These are phyloP conservation scores for Termitomyces sp. DNA, from an alignment of 768 basidiomycete species.

Conservation along the genomic window DNA sequence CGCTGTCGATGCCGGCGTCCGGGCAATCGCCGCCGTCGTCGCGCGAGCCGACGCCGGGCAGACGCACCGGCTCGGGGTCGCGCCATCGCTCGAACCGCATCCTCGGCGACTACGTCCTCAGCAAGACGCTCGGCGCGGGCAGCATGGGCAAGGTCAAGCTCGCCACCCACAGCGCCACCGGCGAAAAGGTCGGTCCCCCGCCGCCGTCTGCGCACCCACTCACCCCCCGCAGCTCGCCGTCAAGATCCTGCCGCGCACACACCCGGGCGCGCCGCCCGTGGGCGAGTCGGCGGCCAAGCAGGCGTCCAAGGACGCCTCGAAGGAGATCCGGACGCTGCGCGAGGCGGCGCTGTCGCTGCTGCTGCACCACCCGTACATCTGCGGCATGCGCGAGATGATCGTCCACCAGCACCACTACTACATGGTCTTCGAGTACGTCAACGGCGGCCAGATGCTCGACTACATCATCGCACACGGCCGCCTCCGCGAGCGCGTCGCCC, in stretches of 20 bases:
- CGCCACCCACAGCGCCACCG: constrained; percentile 80
- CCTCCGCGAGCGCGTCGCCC: constrained; percentile 88
- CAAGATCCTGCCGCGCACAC: constrained; percentile 91
- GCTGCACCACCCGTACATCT: constrained; percentile 97
- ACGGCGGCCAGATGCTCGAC: constrained; percentile 99
- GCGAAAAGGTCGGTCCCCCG: constrained; percentile 74
- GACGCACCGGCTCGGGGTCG: constrained; percentile 14
- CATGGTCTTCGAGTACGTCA: constrained; percentile 99
- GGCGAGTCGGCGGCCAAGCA: constrained; percentile 63
- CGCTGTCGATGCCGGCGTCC: constrained; percentile 18
- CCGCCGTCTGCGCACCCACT: too few species aligned
- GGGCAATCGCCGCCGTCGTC: not conserved
- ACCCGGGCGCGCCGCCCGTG: constrained; percentile 50
- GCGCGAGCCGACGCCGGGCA: constrained; percentile 1
- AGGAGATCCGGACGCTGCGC: constrained; percentile 93
- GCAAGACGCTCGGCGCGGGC: constrained; percentile 95
- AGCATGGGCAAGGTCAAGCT: constrained; percentile 99
- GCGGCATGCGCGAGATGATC: constrained; percentile 99
- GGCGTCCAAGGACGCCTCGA: constrained; percentile 84
- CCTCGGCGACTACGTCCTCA: constrained; percentile 92
- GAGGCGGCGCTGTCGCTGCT: constrained; percentile 95
- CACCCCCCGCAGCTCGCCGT: constrained; percentile 72
- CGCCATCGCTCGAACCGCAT: constrained; percentile 47
- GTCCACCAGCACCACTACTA: constrained; percentile 98
- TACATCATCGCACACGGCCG: constrained; percentile 99